Conservation (phyloP, 495 filamentous ascomycete genomes). For the Sordaria brevicollis region DNA sequence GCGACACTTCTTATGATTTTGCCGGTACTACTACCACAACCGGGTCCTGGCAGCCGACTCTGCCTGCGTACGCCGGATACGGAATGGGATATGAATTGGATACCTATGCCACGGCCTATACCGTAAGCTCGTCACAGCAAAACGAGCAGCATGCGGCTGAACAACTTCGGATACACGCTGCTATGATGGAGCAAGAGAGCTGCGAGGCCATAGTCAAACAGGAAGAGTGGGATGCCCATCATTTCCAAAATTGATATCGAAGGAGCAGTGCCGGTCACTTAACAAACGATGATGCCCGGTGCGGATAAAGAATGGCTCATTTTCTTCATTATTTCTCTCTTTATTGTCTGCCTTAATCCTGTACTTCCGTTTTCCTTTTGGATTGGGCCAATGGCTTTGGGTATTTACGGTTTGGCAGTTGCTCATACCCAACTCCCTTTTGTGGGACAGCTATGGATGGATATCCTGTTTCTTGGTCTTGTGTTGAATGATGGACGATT, state of each 20-base stretch:
- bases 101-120: conserved; percentile 6
- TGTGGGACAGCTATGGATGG: not conserved
- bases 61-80: conserved; percentile 8
- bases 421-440: not conserved
- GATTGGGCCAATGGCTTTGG: not conserved
- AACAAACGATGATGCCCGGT: not conserved
- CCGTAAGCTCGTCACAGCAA: conserved; percentile 18
- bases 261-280: not conserved
- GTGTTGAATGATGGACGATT: not conserved
- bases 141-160: conserved; percentile 16
- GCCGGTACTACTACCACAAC: conserved; percentile 6
- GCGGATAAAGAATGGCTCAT: not conserved
- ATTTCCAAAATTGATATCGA: not conserved
- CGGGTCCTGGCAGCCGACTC: conserved; percentile 2
- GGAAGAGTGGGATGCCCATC: conserved; percentile 23
- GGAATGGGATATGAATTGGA: conserved; percentile 12
- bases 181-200: conserved; percentile 17
- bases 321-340: not conserved
- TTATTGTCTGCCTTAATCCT: not conserved
- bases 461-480: not conserved
- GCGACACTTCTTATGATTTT: conserved; percentile 16
- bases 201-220: conserved; percentile 22
- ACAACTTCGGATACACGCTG: conserved; percentile 11
- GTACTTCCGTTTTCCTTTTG: not conserved
- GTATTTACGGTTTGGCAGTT: not conserved